Base-by-base conservation (phyloP, 148 eudicot genomes). In the Camellia granthamiana region DNA sequence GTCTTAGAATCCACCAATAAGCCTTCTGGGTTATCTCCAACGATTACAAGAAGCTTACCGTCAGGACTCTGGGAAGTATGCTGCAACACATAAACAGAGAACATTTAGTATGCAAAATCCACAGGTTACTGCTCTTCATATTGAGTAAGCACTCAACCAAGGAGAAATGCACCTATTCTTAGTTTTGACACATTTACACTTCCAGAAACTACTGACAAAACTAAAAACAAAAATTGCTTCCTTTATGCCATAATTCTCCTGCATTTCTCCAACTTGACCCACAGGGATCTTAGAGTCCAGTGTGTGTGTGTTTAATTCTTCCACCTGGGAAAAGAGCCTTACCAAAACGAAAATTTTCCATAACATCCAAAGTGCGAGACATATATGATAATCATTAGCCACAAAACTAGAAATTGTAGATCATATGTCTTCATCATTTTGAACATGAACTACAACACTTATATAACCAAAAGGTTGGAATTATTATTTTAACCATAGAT, bases 61-160 rank as follows among this genome's bases (percentile, higher is more conserved):
- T 90, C 91, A 15, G 98, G 98, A 81, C 96, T 93, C 79, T 89
- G 71, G 52, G 98, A 89, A 16, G 96, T 83, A 82, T 93, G 94
- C 98, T 93, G 90, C 82, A 72, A 76, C 44, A 41, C 9, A 51
- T 51, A 38, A 43, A 16, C 3, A 65, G 70, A 46, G 15, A 54
- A 13, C 19, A 42, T 10, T 1, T 66, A 56, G 5, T 56, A 41
- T 41, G 30, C 41, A 95, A 89, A 16, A 94, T 83, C 11, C 18
- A 51, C 54, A 23, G 61, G 18, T 16, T 8, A 49, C 15, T 7
- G 13, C 4, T 16, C 46, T 30, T 30, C 58, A 67, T 7, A 55
- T 23, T 62, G 9, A 18, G 19, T 5, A 43, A 52, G 51, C 51
- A 23, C 9, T 44, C 68, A 73, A 14, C n/a, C 46, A 73, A 62